These are phyloP conservation scores for Eucalyptus virginea DNA, from an alignment of 345 rosid species.

Conservation along the genomic window DNA sequence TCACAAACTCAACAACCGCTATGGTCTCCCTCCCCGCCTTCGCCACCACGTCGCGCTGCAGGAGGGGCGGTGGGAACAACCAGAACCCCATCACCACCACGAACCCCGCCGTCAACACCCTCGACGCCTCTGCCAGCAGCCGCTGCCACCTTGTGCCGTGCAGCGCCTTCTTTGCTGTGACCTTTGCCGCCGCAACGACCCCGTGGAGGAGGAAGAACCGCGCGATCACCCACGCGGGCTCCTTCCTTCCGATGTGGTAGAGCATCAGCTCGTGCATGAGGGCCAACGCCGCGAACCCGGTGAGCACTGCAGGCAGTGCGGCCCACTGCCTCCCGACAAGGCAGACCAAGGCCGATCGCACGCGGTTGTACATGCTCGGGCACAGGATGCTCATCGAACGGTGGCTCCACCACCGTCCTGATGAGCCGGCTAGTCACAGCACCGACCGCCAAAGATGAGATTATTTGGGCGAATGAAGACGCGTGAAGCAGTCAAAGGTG, in stretches of 20 bases:
- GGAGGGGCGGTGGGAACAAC: slow-evolving; percentile 7
- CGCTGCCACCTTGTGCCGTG: not conserved
- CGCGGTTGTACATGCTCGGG: not conserved
- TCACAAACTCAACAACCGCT: not conserved
- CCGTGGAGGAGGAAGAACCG: slow-evolving; percentile 15
- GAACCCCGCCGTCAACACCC: not conserved
- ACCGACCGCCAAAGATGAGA: not conserved
- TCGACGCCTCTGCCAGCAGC: not conserved
- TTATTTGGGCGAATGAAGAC: not conserved
- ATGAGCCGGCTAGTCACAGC: not conserved
- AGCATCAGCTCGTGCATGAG: slow-evolving; percentile 13
- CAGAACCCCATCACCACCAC: slow-evolving; percentile 1
- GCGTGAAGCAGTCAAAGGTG: not conserved
- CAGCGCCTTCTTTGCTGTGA: not conserved
- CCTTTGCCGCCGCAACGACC: not conserved
- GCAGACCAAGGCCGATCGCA: not conserved
- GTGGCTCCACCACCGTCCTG: not conserved
- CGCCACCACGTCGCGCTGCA: not conserved
- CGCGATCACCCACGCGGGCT: slow-evolving; percentile 7
- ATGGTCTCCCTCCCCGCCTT: slow-evolving; percentile 1
- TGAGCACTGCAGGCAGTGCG: not conserved
- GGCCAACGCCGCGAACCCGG: not conserved
- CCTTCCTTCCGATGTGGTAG: slow-evolving; percentile 1
- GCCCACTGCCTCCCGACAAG: not conserved
- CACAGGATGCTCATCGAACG: not conserved